Evolutionary conservation across 352 stramenopile genomes (phyloP).

Genomic region (Phytophthora sp.): DNA sequence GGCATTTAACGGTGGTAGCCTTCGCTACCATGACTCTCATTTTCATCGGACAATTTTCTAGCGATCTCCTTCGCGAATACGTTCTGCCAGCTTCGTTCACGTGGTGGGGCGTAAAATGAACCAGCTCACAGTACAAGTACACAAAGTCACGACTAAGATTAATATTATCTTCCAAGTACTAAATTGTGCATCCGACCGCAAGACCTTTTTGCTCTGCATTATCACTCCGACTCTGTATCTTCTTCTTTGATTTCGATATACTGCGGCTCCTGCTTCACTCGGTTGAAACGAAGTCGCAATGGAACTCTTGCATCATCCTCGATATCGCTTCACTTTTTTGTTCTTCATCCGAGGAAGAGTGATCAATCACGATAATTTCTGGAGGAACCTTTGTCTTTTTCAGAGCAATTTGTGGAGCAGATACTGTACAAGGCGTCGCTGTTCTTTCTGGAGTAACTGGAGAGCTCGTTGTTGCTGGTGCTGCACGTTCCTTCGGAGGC

Average conservation of each 20-base stretch:
- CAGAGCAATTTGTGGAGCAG: background rate
- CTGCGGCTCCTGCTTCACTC: constrained; percentile 18
- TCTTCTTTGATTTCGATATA: constrained; percentile 32
- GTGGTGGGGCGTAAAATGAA: constrained; percentile 46
- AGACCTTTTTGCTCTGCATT: background rate
- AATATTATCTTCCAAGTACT: constrained; percentile 14
- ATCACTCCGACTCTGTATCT: constrained; percentile 33
- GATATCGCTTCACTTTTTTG: constrained; percentile 18
- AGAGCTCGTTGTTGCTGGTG: background rate
- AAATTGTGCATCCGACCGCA: background rate
- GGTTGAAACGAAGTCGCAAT: background rate
- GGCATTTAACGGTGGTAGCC: constrained; percentile 72
- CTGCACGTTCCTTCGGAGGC: background rate
- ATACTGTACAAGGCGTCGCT: background rate
- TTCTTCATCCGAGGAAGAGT: constrained; percentile 31
- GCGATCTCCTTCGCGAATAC: constrained; percentile 67
- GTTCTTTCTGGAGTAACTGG: background rate
- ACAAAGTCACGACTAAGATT: constrained; percentile 13
- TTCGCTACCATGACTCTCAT: constrained; percentile 87
- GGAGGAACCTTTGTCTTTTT: constrained; percentile 6
- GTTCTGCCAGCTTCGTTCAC: constrained; percentile 69
- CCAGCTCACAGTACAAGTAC: background rate
- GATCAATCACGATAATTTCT: constrained; percentile 37
- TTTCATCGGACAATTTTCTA: constrained; percentile 85
- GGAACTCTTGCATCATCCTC: constrained; percentile 16